phyloP scores from a whole-genome alignment of 1,284 basidiomycete species.

The Microbotryum intermedium region DNA sequence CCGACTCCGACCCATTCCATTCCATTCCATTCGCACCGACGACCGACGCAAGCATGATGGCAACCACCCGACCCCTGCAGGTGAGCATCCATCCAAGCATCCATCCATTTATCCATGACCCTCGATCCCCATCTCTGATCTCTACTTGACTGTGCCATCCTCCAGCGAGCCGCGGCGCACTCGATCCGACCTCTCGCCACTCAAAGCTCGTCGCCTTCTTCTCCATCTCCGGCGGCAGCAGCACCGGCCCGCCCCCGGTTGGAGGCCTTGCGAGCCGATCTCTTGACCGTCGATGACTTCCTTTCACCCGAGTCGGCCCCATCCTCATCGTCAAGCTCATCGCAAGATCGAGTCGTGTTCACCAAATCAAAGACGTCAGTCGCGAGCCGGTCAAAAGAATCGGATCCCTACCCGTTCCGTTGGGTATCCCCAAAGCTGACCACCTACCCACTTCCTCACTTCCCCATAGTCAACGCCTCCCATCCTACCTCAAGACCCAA shows the following conservation, averaged over 20 bases:
- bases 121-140: too few relatives aligned
- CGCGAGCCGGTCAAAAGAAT: too few relatives aligned
- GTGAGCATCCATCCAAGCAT: too few relatives aligned
- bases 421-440: not conserved
- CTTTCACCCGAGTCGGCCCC: slow-evolving; percentile 51
- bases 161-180: too few relatives aligned
- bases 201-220: slow-evolving; percentile 3
- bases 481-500: slow-evolving; percentile 78
- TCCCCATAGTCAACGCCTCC: slow-evolving; percentile 65
- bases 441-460: too few relatives aligned
- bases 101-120: too few relatives aligned
- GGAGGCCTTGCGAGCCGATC: slow-evolving; percentile 53
- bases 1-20: too few relatives aligned
- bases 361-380: slow-evolving; percentile 68
- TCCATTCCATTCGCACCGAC: too few relatives aligned
- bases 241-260: slow-evolving; percentile 31
- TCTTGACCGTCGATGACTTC: slow-evolving; percentile 78
- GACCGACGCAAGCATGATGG: too few relatives aligned
- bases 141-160: too few relatives aligned
- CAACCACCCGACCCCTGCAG: too few relatives aligned
- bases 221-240: slow-evolving; percentile 7
- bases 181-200: slow-evolving; percentile 23
- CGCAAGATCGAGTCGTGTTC: slow-evolving; percentile 56
- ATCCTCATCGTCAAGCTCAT: slow-evolving; percentile 12
- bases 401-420: not conserved